Base-by-base conservation (phyloP, 1,139 yeast species). In the Yamadazyma friedrichii region DNA sequence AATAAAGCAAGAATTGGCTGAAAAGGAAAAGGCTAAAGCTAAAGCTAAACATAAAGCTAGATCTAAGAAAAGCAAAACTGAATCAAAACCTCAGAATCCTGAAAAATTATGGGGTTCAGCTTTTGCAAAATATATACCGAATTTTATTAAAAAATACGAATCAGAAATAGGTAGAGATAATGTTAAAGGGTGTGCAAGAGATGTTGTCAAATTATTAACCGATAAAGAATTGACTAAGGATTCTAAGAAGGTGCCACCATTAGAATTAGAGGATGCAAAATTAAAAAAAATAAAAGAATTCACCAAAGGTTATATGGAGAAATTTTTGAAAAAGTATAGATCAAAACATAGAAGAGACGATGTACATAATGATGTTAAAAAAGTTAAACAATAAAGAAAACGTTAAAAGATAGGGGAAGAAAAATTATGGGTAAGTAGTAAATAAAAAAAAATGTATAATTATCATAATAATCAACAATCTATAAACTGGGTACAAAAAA, bases 51-150 rank as follows among this genome's bases (percentile, higher is more conserved):
- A 41, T 15, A 44, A 42, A 39, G 35, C 47, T 13, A 54, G 55
- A 24, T 47, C 50, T 38, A 52, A 44, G 39, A 4, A 12, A 2
- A 11, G 6, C 11, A 24, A 31, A 34, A 41, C 31, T n/a, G 13
- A 15, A 15, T 15, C 32, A 36, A 49, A 47, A 33, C 44, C 48
- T 31, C 31, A 35, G 33, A 49, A 44, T 36, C 41, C 48, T 10
- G 78, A 70, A 42, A 61, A 66, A 45, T 67, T 67, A 51, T 86
- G 91, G 89, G 72, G 74, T 15, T 70, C 64, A 37, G 61, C 75
- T 26, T 80, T 93, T 59, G 98, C 97, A 2, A 65, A 74, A 20
- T 73, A 79, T 53, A 85, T 93, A 15, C 97, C 98, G 3, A 89
- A 89, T 54, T 63, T 85, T 52, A 71, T 91, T 40, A 82, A 82